Evolutionary conservation across 164 flowering plant species (phyloP).

Genomic region (Malania oleifera): DNA sequence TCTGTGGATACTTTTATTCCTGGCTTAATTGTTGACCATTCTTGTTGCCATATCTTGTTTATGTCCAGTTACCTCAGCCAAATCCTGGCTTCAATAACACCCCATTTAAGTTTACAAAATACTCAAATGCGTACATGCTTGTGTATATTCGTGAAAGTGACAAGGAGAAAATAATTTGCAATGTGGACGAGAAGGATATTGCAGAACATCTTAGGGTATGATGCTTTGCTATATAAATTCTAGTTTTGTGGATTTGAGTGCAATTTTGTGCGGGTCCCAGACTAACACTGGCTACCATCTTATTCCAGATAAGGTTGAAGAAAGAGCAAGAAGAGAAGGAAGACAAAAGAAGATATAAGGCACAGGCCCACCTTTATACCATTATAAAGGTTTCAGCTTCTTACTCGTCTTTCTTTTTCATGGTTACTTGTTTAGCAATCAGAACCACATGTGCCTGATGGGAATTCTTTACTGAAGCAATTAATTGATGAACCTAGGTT

Average conservation of each 20-base stretch:
- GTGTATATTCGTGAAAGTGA: conserved; percentile 92
- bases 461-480: neutral
- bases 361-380: conserved; percentile 80
- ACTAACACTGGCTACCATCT: conserved; percentile 3
- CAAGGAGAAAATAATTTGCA: conserved; percentile 78
- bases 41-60: conserved; percentile 7
- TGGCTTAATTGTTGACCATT: conserved; percentile 4
- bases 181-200: conserved; percentile 87
- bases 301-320: conserved; percentile 65
- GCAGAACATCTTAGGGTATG: conserved; percentile 84
- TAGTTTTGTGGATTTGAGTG: neutral
- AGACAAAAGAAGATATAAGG: conserved; percentile 78
- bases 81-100: conserved; percentile 85
- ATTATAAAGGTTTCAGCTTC: conserved; percentile 61
- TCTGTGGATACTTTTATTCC: neutral
- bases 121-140: conserved; percentile 95
- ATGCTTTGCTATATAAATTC: conserved; percentile 5
- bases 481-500: conserved; percentile 35
- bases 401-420: neutral
- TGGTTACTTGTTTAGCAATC: neutral
- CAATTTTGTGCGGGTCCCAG: neutral
- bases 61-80: conserved; percentile 65
- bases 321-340: conserved; percentile 93
- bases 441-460: neutral
- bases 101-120: conserved; percentile 85